Base-by-base conservation (phyloP, 176 grass and related monocot species). In the Lolium perenne region DNA sequence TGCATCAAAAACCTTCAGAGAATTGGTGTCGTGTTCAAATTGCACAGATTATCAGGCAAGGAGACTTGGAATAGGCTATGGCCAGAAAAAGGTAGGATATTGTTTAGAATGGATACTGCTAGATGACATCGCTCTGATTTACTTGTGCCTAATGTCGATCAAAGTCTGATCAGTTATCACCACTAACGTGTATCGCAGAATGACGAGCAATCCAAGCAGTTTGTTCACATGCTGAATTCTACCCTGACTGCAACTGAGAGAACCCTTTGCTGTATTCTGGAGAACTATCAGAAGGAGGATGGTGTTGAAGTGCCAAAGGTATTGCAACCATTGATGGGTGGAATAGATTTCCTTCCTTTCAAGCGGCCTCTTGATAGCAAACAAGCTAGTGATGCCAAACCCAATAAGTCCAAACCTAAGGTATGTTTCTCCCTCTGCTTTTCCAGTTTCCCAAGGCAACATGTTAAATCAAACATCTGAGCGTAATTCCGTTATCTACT, bases 131-230 rank as follows among this genome's bases (percentile, higher is more conserved):
- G 16, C 4, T 77, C 38, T 80, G 17, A 6, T 81, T 71, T 41
- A 69, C 20, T 47, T 32, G 18, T 38, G 22, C 40, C 16, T 51
- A 22, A 0, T 46, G 20, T 29, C 4, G 10, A 71, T 78, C 17
- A 38, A 82, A 78, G 15, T 77, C 65, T 74, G 21, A 80, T 26
- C 4, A 10, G 17, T 70, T 80, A 26, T 40, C 1, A 12, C 72
- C 18, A 67, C 18, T 43, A 8, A 38, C 68, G 35, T 29, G 8
- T 77, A 38, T 68, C 17, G 62, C 86, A 99, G 97, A 96, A 94
- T 85, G 97, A 99, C 10, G 94, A 99, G 15, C 97, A 99, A 84
- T 86, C 97, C 53, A 99, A 96, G 87, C 97, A 99, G 68, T 99
- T 89, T 83, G 92, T 96, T 62, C 97, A 99, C 82, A 94, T 99